phyloP scores from a whole-genome alignment of 768 basidiomycete genomes.

The Serendipita sp. region DNA sequence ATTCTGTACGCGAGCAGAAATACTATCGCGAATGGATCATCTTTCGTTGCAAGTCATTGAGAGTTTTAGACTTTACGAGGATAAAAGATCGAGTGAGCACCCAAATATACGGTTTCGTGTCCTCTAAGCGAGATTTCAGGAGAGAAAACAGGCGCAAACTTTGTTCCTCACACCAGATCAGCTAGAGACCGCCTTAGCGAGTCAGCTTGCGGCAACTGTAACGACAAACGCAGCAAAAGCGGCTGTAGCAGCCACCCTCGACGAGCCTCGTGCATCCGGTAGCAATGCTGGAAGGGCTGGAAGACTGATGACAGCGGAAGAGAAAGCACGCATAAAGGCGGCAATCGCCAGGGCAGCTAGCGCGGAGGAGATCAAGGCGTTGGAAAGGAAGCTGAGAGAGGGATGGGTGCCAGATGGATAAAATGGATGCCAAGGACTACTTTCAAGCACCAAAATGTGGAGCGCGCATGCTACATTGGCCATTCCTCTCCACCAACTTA shows the following conservation, averaged over 20 bases:
- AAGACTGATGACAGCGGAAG: conserved; percentile 80
- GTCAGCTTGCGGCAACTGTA: conserved; percentile 57
- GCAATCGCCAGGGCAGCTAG: conserved; percentile 86
- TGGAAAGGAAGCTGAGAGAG: conserved; percentile 71
- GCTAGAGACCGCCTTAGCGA: conserved; percentile 64
- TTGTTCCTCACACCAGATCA: conserved; percentile 72
- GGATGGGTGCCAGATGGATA: conserved; percentile 51
- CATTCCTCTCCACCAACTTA: too few relatives aligned
- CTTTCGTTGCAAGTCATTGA: conserved; percentile 69
- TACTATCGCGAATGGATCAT: conserved; percentile 96
- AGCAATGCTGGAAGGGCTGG: conserved; percentile 41
- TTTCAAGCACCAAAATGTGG: too few relatives aligned
- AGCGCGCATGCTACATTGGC: too few relatives aligned
- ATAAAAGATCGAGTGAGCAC: conserved; percentile 72
- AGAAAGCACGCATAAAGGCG: conserved; percentile 70
- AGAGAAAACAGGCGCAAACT: conserved; percentile 56
- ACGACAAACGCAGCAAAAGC: conserved; percentile 50
- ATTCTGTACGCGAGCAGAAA: conserved; percentile 80
- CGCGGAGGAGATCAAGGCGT: conserved; percentile 70
- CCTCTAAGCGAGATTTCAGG: conserved; percentile 33
- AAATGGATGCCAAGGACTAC: not conserved
- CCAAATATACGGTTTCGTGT: too few relatives aligned
- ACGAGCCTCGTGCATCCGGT: conserved; percentile 55
- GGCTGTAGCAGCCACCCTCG: conserved; percentile 36
- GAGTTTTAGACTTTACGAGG: conserved; percentile 90